Evolutionary conservation across 306 rosid species (phyloP), one percentile per base, ranked within the genome.

Genomic region (Calophaca sinica): DNA sequence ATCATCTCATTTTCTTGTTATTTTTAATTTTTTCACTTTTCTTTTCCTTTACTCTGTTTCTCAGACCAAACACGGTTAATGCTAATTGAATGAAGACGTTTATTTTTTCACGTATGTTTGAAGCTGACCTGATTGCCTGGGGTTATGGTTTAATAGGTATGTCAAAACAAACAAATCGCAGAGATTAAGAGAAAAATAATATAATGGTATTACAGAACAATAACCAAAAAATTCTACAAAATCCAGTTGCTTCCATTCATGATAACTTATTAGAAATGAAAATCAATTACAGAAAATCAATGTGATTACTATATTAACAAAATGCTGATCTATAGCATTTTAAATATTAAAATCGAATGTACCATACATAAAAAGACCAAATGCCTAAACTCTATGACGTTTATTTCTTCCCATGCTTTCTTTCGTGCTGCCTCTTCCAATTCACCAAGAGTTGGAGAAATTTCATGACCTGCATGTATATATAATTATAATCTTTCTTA

Each of bases 391-490:
- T n/a, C 66, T 49, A 45, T 49, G 44, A 48, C 13, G 12, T 62
- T 76, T 35, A 70, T 57, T 62, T 63, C 78, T 52, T 31, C 60
- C 31, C 72, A 26, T 54, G 62, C 53, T 72, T 52, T 29, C 53
- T 76, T 81, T 64, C 82, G 63, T 41, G 70, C 15, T 79, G 68
- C 64, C 80, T 73, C 86, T 84, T 84, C 96, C 94, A 88, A 28
- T 80, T 84, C 71, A 91, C 91, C 59, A 94, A 80, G 5, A 83
- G 84, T 79, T 86, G 87, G 58, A 94, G 96, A 79, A 94, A 94
- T 68, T 85, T 83, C 98, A 87, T 83, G 31, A 94, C 98, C 98
- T 93, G 88, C 83, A 84, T 29, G 36, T 46, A 62, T 57, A 54
- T 59, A 62, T 63, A 62, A 62, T 64, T 10, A 42, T 42, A 63